Percentiles rank a stretch among this genome's conserved stretches.
phyloP scores from a whole-genome alignment of 164 flowering plant genomes.

The Aristolochia californica region DNA sequence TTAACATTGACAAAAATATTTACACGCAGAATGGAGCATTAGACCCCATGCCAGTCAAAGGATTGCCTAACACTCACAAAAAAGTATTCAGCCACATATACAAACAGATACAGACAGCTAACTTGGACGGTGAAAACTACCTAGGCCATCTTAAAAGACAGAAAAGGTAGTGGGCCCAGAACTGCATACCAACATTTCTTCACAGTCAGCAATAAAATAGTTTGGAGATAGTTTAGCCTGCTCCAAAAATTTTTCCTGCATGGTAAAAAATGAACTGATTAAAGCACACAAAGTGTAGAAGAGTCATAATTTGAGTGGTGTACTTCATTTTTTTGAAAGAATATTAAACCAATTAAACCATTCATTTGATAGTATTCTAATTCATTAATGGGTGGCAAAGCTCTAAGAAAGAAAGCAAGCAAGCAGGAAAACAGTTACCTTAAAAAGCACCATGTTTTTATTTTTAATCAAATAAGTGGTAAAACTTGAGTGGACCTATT shows the following conservation, averaged over 20 bases:
- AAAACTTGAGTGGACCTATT: no score
- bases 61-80: not conserved
- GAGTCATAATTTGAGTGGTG: not conserved
- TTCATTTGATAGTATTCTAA: no score
- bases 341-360: no score
- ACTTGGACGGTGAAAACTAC: not conserved
- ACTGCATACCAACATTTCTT: conserved; percentile 64
- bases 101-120: not conserved
- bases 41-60: not conserved
- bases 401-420: no score
- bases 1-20: no score
- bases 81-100: not conserved
- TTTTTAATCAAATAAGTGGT: no score
- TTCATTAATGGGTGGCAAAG: no score
- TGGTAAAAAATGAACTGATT: not conserved
- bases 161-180: not conserved
- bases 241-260: conserved; percentile 70
- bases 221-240: conserved; percentile 72
- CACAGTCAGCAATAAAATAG: conserved; percentile 70
- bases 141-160: not conserved
- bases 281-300: not conserved
- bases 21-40: no score
- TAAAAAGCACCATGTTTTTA: no score
- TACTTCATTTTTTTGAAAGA: not conserved
- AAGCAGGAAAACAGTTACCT: no score